Evolutionary conservation across 768 basidiomycete genomes (phyloP), one percentile per base, ranked within the genome.

Genomic region (Symmetrospora coprosmae): DNA sequence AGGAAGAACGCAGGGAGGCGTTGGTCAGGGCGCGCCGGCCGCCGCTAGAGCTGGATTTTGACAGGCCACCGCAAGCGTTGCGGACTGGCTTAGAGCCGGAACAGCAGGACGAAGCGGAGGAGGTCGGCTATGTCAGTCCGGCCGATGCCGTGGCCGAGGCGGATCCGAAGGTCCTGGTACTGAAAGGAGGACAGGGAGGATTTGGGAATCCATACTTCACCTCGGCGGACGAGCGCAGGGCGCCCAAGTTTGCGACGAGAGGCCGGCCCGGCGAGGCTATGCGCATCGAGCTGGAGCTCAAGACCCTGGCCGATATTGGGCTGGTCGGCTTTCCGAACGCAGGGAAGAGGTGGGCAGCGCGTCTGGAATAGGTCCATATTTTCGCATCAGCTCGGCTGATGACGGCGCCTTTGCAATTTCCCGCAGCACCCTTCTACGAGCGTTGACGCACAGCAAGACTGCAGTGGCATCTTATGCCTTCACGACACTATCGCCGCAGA

Each of bases 261-360:
- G 89, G 87, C 0, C 76, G 78, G 7, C 79, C 79, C 3, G 88
- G 86, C 11, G 85, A 88, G 66, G 77, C 81, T 4, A 73, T 91
- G 64, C 83, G 84, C 0, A 78, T 97, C n/a, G 78, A 82, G 19
- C 76, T 99, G 14, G 92, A 94, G 71, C 83, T 99, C 63, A 96
- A 96, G 72, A 78, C 92, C 5, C 77, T 91, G 2, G 89, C 92
- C 2, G 92, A 99, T 71, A 77, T 97, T n/a, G 94, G 88, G 0
- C 76, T 99, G 19, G 90, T 99, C 1, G 94, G 94, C 0, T 82
- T 94, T 75, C 94, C 94, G 6, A 99, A 96, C 66, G 88, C 86
- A 0, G 92, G 75, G n/a, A 75, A 75, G 61, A 68, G 68, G 69
- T 69, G 49, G 45, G 62, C 19, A 6, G 16, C 4, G 16, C 39